Base-by-base conservation (phyloP, 2,329 filamentous ascomycete genomes). In the Myriangium duriaei region DNA sequence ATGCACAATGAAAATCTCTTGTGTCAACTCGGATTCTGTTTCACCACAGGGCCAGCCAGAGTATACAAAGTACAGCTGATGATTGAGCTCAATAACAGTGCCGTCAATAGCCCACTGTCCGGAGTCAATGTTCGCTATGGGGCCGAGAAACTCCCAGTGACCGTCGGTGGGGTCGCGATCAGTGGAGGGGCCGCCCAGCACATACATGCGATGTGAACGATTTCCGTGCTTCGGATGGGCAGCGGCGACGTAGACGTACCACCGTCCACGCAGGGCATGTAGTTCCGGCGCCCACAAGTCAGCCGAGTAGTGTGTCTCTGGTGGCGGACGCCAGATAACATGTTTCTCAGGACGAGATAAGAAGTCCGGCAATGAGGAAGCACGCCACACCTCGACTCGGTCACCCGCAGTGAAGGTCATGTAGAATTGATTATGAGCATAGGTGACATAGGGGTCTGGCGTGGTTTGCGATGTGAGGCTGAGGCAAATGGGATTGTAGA, bases 221-320 rank as follows among this genome's bases (percentile, higher is more conserved):
- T 67, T 67, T 37, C 63, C 63, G n/a, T 59, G 47, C 29, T 49
- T 42, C 1, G 58, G 59, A 44, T 65, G 49, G 13, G 57, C 59
- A 11, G 57, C 61, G 3, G 55, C 65, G 49, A 59, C 67, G 51
- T 72, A 72, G 42, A 72, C 58, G 50, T 71, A 74, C 70, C 70
- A 74, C 14, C 60, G 59, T 1, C 63, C 64, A 26, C 62, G 52
- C 16, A 73, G 56, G 33, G 52, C 52, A 49, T 74, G 70, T 1
- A 74, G 57, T 54, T 74, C 70, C 1, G 70, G 70, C 0, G 70
- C 70, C 70, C 70, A 74, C 19, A 74, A 55, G 44, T 60, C 62
- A 29, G 54, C 62, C 5, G 58, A 61, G 57, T 62, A 65, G 12
- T 55, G 51, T 7, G 57, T 58, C 41, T 61, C 52, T 10, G 59